Evolutionary conservation across 306 rosid genomes (phyloP).

Genomic region (Mimosa pudica): DNA sequence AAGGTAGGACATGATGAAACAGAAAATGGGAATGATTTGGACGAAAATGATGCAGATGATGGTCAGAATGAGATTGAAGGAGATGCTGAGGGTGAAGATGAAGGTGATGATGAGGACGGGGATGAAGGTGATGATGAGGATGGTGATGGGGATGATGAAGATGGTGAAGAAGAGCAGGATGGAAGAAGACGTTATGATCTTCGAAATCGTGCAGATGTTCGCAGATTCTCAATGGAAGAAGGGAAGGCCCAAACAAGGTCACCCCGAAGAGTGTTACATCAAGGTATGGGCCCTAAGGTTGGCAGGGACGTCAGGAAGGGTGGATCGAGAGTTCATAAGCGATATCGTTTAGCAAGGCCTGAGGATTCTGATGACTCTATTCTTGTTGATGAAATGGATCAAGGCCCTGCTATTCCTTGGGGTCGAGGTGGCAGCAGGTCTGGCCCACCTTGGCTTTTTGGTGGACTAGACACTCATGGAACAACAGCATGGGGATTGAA

Average conservation of each 20-base stretch:
- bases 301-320: slow-evolving; percentile 89
- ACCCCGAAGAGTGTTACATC: slow-evolving; percentile 89
- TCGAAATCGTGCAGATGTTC: slow-evolving; percentile 89
- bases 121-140: slow-evolving; percentile 58
- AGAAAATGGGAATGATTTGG: slow-evolving; percentile 82
- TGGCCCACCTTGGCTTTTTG: slow-evolving; percentile 93
- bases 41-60: slow-evolving; percentile 85
- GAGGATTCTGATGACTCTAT: slow-evolving; percentile 99
- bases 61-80: slow-evolving; percentile 70
- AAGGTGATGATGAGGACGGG: slow-evolving; percentile 46
- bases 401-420: slow-evolving; percentile 95
- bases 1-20: slow-evolving; percentile 77
- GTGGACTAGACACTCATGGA: slow-evolving; percentile 91
- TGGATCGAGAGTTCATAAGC: slow-evolving; percentile 90
- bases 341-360: slow-evolving; percentile 75
- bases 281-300: slow-evolving; percentile 91
- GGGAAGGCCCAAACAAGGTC: slow-evolving; percentile 80
- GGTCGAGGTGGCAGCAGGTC: slow-evolving; percentile 87
- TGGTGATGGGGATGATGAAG: slow-evolving; percentile 59
- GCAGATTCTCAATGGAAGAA: slow-evolving; percentile 80
- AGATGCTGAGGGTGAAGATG: slow-evolving; percentile 68
- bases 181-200: slow-evolving; percentile 95
- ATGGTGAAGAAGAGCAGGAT: slow-evolving; percentile 81
- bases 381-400: slow-evolving; percentile 95
- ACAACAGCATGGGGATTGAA: slow-evolving; percentile 88